Base-by-base conservation (phyloP, 1,139 yeast genomes). In the Geotrichum reessii region DNA sequence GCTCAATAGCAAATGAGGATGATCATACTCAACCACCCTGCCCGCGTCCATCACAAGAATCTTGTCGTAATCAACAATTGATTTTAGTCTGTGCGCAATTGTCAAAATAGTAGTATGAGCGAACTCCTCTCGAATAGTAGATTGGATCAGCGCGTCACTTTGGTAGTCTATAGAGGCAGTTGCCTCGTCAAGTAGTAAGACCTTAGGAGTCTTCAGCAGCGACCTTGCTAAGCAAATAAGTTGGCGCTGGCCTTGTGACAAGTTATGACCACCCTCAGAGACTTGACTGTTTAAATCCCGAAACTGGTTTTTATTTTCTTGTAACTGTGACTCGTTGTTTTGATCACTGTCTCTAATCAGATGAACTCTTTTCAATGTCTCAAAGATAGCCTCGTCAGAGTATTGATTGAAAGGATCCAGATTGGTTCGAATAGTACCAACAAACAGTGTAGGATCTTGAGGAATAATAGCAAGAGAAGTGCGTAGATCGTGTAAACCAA, bases 211-310 rank as follows among this genome's bases (percentile, higher is more conserved):
- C 72, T 87, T 87, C 65, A 93, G 78, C 64, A 93, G 78, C 0
- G 98, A 89, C 71, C 99, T 81, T 1, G 96, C 97, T 62, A 93
- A 79, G 76, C 98, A 93, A 78, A 92, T 81, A 67, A 93, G 80
- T 75, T 93, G 99, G 68, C 97, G 83, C 74, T 93, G 97, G 65
- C 99, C 99, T 73, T 92, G 98, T 0, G 98, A 92, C 67, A 93
- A 79, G 71, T 93, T 93, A 58, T 81, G 78, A 63, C 99, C 99
- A 59, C 96, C 96, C 75, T 93, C 98, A 11, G 88, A 73, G 51
- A 93, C 83, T 14, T 82, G 73, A 52, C 82, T 81, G 25, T 78
- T 80, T 64, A 92, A 78, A 66, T 88, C 81, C 71, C 86, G 77
- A 72, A 92, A 92, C 72, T 88, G 89, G 74, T 92, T 92, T 54